These are phyloP conservation scores for Beta corolliflora DNA, from an alignment of 179 eudicot genomes.

Conservation along the genomic window DNA sequence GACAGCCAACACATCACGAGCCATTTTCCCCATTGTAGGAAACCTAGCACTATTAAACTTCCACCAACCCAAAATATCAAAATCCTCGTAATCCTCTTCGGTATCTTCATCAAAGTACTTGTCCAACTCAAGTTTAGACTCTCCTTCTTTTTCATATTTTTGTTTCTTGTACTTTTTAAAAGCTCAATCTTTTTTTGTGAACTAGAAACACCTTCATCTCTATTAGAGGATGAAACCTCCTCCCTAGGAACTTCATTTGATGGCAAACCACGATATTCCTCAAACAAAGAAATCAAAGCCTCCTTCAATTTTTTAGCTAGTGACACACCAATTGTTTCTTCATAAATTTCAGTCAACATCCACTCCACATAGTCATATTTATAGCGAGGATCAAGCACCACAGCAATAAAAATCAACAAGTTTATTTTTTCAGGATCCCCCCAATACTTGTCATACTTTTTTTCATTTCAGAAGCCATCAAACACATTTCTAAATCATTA, in stretches of 20 bases:
- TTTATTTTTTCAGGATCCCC: background rate
- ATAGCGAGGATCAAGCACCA: background rate
- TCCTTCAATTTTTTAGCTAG: background rate
- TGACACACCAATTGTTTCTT: no score
- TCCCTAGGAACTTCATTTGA: no score
- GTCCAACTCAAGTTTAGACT: background rate
- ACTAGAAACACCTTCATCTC: no score
- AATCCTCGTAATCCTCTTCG: background rate
- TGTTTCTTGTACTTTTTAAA: background rate
- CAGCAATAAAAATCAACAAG: background rate
- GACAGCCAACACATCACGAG: conserved; percentile 10
- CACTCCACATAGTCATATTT: background rate
- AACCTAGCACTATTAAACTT: background rate
- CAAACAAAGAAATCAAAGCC: background rate
- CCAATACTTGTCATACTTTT: conserved; percentile 14
- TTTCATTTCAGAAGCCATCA: conserved; percentile 2
- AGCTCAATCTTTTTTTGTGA: background rate
- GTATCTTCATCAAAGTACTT: background rate
- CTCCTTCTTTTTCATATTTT: background rate
- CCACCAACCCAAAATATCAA: conserved; percentile 15
- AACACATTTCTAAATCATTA: background rate
- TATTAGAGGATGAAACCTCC: no score
- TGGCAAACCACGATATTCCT: background rate
- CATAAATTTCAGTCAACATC: background rate
- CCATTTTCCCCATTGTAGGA: background rate